A percentile compares a stretch with the other conserved stretches of the same genome.
Evolutionary conservation across 2,329 filamentous ascomycete species (phyloP).

Genomic region (Trichothecium sympodiale): DNA sequence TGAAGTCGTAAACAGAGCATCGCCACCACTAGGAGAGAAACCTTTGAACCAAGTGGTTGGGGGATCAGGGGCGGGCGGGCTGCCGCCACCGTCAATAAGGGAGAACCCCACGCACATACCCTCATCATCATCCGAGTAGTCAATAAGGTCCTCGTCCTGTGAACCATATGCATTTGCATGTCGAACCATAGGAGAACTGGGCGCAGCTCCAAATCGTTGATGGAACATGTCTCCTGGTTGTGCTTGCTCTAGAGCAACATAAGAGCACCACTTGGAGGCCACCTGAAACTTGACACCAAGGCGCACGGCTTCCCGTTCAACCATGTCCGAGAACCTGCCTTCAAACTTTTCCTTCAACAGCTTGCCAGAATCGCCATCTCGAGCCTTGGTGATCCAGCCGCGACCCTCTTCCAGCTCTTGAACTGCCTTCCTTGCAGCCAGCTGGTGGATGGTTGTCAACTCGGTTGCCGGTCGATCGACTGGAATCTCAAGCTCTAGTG

Average conservation of each 20-base stretch:
- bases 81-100: too few species aligned
- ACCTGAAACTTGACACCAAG: conserved; percentile 58
- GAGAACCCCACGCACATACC: too few species aligned
- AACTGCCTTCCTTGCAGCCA: conserved; percentile 57
- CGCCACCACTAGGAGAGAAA: too few species aligned
- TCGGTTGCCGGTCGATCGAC: conserved; percentile 26
- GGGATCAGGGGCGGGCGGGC: too few species aligned
- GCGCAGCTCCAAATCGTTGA: too few species aligned
- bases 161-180: too few species aligned
- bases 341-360: conserved; percentile 34
- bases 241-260: conserved; percentile 53
- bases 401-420: conserved; percentile 59
- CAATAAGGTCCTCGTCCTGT: too few species aligned
- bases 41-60: too few species aligned
- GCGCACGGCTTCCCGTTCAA: conserved; percentile 53
- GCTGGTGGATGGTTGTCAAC: conserved; percentile 53
- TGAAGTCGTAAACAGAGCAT: too few species aligned
- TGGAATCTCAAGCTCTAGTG: conserved; percentile 53
- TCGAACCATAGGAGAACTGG: too few species aligned
- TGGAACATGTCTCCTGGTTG: not conserved
- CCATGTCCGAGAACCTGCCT: conserved; percentile 45
- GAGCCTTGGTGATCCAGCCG: conserved; percentile 51
- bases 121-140: too few species aligned
- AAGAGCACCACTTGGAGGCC: conserved; percentile 60
- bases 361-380: conserved; percentile 26